Conservation (phyloP, 768 basidiomycete species). For the Leccinum obscurum region DNA sequence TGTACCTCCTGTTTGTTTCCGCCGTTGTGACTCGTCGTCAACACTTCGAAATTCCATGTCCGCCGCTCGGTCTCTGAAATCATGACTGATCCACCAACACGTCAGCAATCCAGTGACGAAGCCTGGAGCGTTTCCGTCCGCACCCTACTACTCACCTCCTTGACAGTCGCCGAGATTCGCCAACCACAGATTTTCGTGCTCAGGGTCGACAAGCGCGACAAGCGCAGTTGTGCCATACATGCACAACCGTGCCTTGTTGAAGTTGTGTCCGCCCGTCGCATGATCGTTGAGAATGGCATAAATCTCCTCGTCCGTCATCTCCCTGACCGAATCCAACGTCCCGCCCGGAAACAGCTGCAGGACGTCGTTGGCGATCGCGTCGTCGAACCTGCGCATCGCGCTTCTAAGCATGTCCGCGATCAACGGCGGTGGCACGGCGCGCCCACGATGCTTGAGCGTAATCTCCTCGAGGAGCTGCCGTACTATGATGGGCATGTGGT, state of each 20-base stretch:
- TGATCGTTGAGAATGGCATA: slow-evolving; percentile 65
- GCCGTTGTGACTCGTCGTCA: slow-evolving; percentile 73
- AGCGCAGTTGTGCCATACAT: slow-evolving; percentile 83
- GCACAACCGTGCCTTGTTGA: slow-evolving; percentile 64
- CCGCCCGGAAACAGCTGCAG: slow-evolving; percentile 60
- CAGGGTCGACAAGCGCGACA: slow-evolving; percentile 70
- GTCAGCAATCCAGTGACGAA: slow-evolving; percentile 1
- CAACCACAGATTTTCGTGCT: slow-evolving; percentile 69
- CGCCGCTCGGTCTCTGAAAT: slow-evolving; percentile 47
- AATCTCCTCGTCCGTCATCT: slow-evolving; percentile 57
- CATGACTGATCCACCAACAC: slow-evolving; percentile 42
- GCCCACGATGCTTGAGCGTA: slow-evolving; percentile 37
- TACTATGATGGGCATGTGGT: slow-evolving; percentile 67
- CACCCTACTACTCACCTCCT: slow-evolving; percentile 50
- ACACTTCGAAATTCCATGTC: slow-evolving; percentile 58
- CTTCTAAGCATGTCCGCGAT: slow-evolving; percentile 58
- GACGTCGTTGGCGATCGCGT: slow-evolving; percentile 67
- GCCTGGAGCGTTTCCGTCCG: neutral
- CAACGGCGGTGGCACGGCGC: slow-evolving; percentile 43
- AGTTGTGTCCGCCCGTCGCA: slow-evolving; percentile 54
- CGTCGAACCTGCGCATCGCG: slow-evolving; percentile 61
- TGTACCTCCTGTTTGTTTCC: slow-evolving; percentile 65
- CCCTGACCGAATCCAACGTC: slow-evolving; percentile 42
- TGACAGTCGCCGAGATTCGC: slow-evolving; percentile 83
- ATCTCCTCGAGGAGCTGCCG: slow-evolving; percentile 54